phyloP scores from a whole-genome alignment of 352 stramenopile species.

The Globisporangium nunn region DNA sequence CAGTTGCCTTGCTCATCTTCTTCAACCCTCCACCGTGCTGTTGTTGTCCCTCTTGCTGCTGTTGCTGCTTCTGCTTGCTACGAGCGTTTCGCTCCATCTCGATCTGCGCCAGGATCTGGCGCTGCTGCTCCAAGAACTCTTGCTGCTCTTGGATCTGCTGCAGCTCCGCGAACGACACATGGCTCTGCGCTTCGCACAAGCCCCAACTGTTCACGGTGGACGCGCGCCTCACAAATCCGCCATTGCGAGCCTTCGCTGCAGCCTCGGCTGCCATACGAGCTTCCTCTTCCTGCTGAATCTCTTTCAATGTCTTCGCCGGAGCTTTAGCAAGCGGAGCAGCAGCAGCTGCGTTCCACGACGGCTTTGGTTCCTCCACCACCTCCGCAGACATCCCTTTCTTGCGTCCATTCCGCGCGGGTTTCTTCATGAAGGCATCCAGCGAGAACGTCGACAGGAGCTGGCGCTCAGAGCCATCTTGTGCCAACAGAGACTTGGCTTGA shows the following conservation, averaged over 20 bases:
- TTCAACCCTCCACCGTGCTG: not conserved
- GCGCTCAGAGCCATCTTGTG: constrained; percentile 39
- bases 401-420: constrained; percentile 23
- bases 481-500: constrained; percentile 22
- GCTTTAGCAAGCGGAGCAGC: constrained; percentile 2
- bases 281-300: constrained; percentile 68
- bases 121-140: constrained; percentile 55
- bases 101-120: constrained; percentile 58
- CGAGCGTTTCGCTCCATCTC: constrained; percentile 11
- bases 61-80: constrained; percentile 17
- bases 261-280: constrained; percentile 26
- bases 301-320: constrained; percentile 37
- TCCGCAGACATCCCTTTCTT: constrained; percentile 8
- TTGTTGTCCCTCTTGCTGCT: not conserved
- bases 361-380: constrained; percentile 2
- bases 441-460: constrained; percentile 47
- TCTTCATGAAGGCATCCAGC: constrained; percentile 59
- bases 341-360: constrained; percentile 4
- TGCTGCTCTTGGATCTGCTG: constrained; percentile 59
- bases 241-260: constrained; percentile 37
- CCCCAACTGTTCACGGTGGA: constrained; percentile 74
- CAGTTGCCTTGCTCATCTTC: not conserved
- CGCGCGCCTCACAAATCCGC: constrained; percentile 21
- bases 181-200: constrained; percentile 27
- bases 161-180: constrained; percentile 57